Evolutionary conservation across 2,329 filamentous ascomycete genomes (phyloP), one percentile per base, ranked within the genome.

Genomic region (Cercospora zeae-maydis): DNA sequence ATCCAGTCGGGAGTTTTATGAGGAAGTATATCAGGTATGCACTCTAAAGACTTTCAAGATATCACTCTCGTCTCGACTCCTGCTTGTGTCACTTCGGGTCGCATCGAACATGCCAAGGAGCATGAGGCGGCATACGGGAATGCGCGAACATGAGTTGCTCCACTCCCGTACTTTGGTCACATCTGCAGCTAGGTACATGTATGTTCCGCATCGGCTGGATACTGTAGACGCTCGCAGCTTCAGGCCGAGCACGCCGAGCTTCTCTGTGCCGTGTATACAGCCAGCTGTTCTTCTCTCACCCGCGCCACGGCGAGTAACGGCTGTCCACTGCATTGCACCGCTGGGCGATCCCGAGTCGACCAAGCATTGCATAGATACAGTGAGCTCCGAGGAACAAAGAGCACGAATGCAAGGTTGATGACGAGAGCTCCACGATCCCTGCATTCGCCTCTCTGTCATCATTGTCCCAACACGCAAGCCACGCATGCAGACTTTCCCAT

Each of bases 1-100:
- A 78, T 67, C 73, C 76, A 1, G 76, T 75, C 0, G 77, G 76
- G 0, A 62, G 70, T 51, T 68, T 78, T 27, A 78, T 78, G 76
- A 67, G 69, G 39, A 75, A 78, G 67, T 78, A 78, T 59, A 52
- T 52, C 47, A 52, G 19, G 6, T 52, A 52, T 33, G 47, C 39
- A 7, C 19, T 52, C 7, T 7, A 16, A 52, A 16, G 47, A 52
- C 9, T 19, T 45, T 21, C 4, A 16, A 42, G 16, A 14, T 21
- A 9, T 42, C 37, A 19, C 16, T 42, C 16, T 4, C 39, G 39
- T 13, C 16, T 45, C 8, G 39, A 45, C 16, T 24, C 16, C 39
- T 45, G 10, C 39, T 52, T 52, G 47, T 52, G 47, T 31, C 27
- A 52, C 47, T 52, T 52, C 4, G 24, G 47, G 14, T 52, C 24